phyloP scores from a whole-genome alignment of 371 early-diverging fungal species.

The Synchytrium microbalum region DNA sequence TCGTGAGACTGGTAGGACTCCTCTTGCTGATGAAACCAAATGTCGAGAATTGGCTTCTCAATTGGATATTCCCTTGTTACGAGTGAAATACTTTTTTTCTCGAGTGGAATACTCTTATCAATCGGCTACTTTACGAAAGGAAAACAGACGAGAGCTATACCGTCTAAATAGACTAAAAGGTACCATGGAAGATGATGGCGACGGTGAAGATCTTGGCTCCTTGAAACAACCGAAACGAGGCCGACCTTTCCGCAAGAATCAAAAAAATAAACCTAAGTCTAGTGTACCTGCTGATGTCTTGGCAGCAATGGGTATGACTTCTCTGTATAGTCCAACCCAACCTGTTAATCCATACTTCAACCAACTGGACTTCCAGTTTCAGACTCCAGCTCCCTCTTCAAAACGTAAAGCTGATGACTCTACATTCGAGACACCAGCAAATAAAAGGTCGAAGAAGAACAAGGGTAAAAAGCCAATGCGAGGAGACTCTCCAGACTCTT shows the following conservation, averaged over 20 bases:
- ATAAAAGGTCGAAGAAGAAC: no score
- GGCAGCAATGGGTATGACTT: no score
- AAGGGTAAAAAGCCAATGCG: neutral
- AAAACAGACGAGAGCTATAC: neutral
- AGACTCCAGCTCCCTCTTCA: neutral
- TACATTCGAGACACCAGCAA: neutral
- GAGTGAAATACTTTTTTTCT: conserved; percentile 39
- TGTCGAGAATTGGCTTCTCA: conserved; percentile 30
- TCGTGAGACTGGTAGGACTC: conserved; percentile 30
- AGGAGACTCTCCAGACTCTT: neutral
- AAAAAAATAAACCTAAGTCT: neutral
- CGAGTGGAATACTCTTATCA: conserved; percentile 29
- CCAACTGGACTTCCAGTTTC: neutral
- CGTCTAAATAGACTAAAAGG: neutral
- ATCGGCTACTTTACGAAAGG: conserved; percentile 9
- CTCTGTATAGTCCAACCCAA: neutral
- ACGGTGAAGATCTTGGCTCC: neutral
- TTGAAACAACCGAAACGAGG: conserved; percentile 7
- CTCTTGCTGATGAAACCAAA: conserved; percentile 25
- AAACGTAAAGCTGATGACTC: neutral
- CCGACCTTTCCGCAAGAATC: conserved; percentile 12
- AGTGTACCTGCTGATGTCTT: neutral
- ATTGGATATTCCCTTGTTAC: conserved; percentile 21
- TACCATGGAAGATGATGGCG: neutral
- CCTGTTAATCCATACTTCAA: neutral